Base-by-base conservation (phyloP, 305 asterid genomes). In the Fraxinus xanthoxyloides region DNA sequence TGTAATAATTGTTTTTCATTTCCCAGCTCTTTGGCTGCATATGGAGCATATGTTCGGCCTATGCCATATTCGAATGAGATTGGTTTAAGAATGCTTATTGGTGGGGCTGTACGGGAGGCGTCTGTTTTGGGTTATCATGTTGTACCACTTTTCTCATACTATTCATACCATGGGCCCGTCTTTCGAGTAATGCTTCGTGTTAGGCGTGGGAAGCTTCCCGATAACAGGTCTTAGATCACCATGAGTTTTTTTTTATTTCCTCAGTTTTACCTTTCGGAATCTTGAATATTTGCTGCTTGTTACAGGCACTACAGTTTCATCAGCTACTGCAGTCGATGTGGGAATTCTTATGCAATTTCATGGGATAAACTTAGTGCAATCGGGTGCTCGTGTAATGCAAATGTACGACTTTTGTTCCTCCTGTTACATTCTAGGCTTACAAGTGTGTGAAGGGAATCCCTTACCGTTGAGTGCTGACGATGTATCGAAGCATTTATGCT, bases 71-170 rank as follows among this genome's bases (percentile, higher is more conserved):
- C 95, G 2, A 95, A 95, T 73, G 99, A 95, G 91, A 63, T 95
- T 77, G 99, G 99, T 79, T 85, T 95, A 67, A 84, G 99, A 80
- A 95, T 94, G 96, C 94, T 95, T 72, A 91, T 95, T 76, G 99
- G 98, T 26, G 98, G 99, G 26, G 99, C 96, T 46, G 85, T 93
- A 34, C 83, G 99, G 84, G 98, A 94, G 88, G 99, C 99, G 80
- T 86, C 93, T 28, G 91, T 91, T 30, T 84, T 94, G 85, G 97
- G 98, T 73, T 93, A 91, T 87, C 97, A 90, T 51, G 95, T 95
- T 17, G 85, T 82, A 82, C 99, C 99, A 4, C 97, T 95, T 65
- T 95, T 95, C 90, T 95, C 99, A 3, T 89, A 93, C 90, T 95
- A 95, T 89, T 93, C 99, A 0, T 95, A 88, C 90, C 99, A 94